phyloP scores from a whole-genome alignment of 2,329 filamentous ascomycete species.

The Colletotrichum tofieldiae region DNA sequence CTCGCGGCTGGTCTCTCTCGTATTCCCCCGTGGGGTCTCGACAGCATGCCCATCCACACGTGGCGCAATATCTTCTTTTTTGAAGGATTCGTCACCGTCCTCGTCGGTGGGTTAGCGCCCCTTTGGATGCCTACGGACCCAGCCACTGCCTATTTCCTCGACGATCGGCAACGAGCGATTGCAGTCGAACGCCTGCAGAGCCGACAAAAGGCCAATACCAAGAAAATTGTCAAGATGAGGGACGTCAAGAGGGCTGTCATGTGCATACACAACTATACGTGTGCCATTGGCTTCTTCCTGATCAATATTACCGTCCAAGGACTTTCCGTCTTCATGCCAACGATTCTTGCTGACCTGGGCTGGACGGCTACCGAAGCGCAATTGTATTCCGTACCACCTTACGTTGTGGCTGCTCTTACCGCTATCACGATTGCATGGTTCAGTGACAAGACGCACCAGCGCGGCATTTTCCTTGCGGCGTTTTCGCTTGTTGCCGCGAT shows the following conservation, averaged over 20 bases:
- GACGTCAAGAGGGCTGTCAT: conserved; percentile 67
- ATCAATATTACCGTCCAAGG: conserved; percentile 74
- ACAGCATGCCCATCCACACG: conserved; percentile 59
- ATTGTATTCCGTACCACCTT: conserved; percentile 62
- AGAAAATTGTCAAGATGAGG: conserved; percentile 63
- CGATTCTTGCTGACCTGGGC: conserved; percentile 60
- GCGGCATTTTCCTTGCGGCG: conserved; percentile 58
- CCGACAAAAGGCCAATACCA: conserved; percentile 62
- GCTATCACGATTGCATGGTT: conserved; percentile 57
- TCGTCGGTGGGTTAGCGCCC: conserved; percentile 64
- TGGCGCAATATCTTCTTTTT: conserved; percentile 77
- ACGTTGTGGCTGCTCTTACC: conserved; percentile 57
- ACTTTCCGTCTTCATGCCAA: conserved; percentile 65
- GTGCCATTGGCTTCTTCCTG: conserved; percentile 71
- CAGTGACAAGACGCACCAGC: conserved; percentile 56
- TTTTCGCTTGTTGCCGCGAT: conserved; percentile 61
- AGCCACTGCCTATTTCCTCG: conserved; percentile 64
- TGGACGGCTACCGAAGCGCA: conserved; percentile 59
- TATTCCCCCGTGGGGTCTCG: conserved; percentile 68
- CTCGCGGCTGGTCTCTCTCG: conserved; percentile 66
- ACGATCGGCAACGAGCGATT: conserved; percentile 67
- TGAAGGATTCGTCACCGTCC: conserved; percentile 69
- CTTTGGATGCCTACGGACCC: conserved; percentile 68
- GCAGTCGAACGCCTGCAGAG: conserved; percentile 66
- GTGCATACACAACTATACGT: conserved; percentile 73